Evolutionary conservation across 176 grass and related monocot genomes (phyloP).

Genomic region (Hordeum marinum): DNA sequence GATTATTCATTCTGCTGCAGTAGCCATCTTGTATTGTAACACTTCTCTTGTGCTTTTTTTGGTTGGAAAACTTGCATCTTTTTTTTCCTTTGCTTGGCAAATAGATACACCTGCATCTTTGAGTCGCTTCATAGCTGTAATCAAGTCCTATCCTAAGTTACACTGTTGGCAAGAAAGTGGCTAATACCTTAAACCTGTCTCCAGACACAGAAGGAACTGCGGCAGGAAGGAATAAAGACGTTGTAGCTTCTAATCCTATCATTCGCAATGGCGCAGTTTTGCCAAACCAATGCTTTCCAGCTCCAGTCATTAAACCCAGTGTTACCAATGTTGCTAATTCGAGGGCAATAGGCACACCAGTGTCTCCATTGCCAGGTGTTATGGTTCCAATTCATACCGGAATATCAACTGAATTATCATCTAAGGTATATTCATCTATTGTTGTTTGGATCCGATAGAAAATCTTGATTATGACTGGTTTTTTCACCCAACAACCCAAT

Average conservation of each 20-base stretch:
- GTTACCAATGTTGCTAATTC: slow-evolving; percentile 38
- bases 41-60: slow-evolving; percentile 7
- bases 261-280: slow-evolving; percentile 32
- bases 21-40: background rate
- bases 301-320: slow-evolving; percentile 49
- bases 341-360: slow-evolving; percentile 29
- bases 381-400: slow-evolving; percentile 33
- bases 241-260: slow-evolving; percentile 30
- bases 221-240: slow-evolving; percentile 44
- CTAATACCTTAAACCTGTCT: slow-evolving; percentile 34
- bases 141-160: slow-evolving; percentile 15
- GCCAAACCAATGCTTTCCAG: slow-evolving; percentile 39
- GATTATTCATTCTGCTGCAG: slow-evolving; percentile 1
- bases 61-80: background rate
- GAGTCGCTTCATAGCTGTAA: background rate
- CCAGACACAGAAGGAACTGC: slow-evolving; percentile 38
- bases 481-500: background rate
- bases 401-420: slow-evolving; percentile 49
- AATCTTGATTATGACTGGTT: background rate
- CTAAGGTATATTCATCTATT: slow-evolving; percentile 46
- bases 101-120: background rate
- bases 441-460: background rate
- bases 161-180: slow-evolving; percentile 10
- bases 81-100: background rate
- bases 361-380: slow-evolving; percentile 23